phyloP scores from a whole-genome alignment of 257 asterid genomes.

The Handroanthus guayacan region DNA sequence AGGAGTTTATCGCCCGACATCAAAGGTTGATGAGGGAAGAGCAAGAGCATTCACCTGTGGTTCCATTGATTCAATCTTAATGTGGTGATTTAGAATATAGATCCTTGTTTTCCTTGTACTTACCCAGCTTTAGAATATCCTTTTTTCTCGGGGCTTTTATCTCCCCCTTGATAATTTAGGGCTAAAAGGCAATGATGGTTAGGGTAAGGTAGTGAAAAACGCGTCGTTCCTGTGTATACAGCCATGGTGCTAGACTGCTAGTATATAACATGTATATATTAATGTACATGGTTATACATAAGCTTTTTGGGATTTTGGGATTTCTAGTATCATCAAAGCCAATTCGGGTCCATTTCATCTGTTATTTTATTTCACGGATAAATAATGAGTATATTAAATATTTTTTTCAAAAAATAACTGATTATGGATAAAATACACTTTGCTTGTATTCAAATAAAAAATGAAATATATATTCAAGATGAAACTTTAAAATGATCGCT shows the following conservation, averaged over 20 bases:
- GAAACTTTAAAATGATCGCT: not conserved
- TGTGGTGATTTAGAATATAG: not conserved
- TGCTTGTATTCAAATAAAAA: too few species aligned
- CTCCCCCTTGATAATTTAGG: not conserved
- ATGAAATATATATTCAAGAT: not conserved
- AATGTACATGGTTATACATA: not conserved
- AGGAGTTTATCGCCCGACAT: constrained; percentile 89
- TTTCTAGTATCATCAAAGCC: too few species aligned
- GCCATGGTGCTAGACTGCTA: not conserved
- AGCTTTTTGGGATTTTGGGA: too few species aligned
- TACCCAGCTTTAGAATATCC: not conserved
- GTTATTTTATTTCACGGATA: too few species aligned
- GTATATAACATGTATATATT: constrained; percentile 13
- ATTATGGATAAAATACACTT: too few species aligned
- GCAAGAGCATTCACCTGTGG: constrained; percentile 42
- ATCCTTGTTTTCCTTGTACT: not conserved
- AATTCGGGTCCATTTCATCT: too few species aligned
- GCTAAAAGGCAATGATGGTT: not conserved
- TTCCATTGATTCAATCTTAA: constrained; percentile 26
- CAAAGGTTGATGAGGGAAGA: constrained; percentile 85
- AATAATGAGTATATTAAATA: too few species aligned
- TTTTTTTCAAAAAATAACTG: too few species aligned
- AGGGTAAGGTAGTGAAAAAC: not conserved
- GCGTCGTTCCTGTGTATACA: not conserved
- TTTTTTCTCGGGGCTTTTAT: not conserved